Base-by-base conservation (phyloP, 768 basidiomycete species). In the Pleurotus platypus region DNA sequence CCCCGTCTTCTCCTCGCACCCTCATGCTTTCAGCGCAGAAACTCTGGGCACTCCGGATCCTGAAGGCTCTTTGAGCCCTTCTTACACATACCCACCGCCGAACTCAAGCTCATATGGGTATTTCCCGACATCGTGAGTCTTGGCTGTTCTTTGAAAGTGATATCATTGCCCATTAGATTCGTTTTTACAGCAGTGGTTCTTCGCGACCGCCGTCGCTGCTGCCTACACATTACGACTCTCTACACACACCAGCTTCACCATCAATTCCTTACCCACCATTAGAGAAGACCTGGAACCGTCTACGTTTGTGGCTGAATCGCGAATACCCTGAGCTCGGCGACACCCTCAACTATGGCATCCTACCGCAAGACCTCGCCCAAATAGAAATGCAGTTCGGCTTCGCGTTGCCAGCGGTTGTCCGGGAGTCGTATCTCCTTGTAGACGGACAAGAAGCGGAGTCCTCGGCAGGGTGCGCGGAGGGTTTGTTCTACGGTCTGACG, bases 371-470 rank as follows among this genome's bases (percentile, higher is more conserved):
- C 68, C 82, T 97, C 59, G 80, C 88, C 39, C 80, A 88, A 37
- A 81, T 95, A 65, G 93, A 97, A 72, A 77, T 87, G 68, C 84
- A 92, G 61, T 85, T 96, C 60, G 93, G 94, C 27, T 84, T 90
- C 62, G 73, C 85, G 6, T 82, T 99, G 18, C 97, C 97, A 2
- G 78, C 82, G 30, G 85, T 87, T 35, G 83, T 99, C n/a, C 84
- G 94, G 20, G 97, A 99, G 61, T 92, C 92, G 0, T 96, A 96
- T 74, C 78, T 88, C 46, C 77, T 79, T 57, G 87, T 89, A 57
- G 94, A 99, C 66, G 97, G 97, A 2, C 97, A 99, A 67, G 97
- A 98, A 68, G 83, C 91, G 16, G 90, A 94, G 71, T 90, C 90
- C 12, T 77, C 91, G 26, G 91, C 90, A 42, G 91, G 90, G 11